A percentile compares a stretch with the other conserved stretches of the same genome.
These are phyloP conservation scores for Sophora flavescens DNA, from an alignment of 306 rosid genomes.

Conservation along the genomic window DNA sequence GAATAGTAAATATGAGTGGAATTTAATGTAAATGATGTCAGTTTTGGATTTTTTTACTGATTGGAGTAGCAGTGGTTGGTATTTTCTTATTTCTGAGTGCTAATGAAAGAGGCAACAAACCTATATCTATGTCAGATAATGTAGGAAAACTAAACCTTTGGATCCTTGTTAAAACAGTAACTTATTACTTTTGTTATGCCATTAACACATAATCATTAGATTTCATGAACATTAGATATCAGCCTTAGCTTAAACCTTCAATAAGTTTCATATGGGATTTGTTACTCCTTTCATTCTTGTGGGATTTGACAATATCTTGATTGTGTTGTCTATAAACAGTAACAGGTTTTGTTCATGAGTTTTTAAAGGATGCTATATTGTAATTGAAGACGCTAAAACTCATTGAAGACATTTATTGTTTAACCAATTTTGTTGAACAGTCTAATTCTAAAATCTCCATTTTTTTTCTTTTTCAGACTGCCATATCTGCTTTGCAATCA, in stretches of 20 bases:
- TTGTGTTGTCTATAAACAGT: background rate
- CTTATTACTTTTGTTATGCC: slow-evolving; percentile 1
- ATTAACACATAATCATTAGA: background rate
- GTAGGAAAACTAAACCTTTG: slow-evolving; percentile 14
- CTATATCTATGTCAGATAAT: slow-evolving; percentile 22
- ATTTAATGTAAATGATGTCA: background rate
- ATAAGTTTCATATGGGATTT: background rate
- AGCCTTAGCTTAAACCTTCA: slow-evolving; percentile 11
- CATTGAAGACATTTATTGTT: background rate
- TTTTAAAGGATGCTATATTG: slow-evolving; percentile 17
- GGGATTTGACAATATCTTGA: background rate
- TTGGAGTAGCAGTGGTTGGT: background rate
- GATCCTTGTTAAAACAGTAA: slow-evolving; percentile 5
- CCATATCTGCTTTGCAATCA: slow-evolving; percentile 96
- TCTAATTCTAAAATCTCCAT: slow-evolving; percentile 13
- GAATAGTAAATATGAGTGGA: background rate
- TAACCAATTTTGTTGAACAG: background rate
- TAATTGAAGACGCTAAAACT: slow-evolving; percentile 15
- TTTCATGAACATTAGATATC: slow-evolving; percentile 17
- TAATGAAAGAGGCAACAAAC: slow-evolving; percentile 6
- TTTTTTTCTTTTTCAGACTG: slow-evolving; percentile 67
- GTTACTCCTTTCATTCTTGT: background rate
- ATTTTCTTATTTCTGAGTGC: slow-evolving; percentile 4
- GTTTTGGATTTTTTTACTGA: background rate
- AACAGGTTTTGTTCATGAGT: background rate